These are phyloP conservation scores for Vitis hybrid DNA, from an alignment of 177 flowering plant species.

Conservation along the genomic window DNA sequence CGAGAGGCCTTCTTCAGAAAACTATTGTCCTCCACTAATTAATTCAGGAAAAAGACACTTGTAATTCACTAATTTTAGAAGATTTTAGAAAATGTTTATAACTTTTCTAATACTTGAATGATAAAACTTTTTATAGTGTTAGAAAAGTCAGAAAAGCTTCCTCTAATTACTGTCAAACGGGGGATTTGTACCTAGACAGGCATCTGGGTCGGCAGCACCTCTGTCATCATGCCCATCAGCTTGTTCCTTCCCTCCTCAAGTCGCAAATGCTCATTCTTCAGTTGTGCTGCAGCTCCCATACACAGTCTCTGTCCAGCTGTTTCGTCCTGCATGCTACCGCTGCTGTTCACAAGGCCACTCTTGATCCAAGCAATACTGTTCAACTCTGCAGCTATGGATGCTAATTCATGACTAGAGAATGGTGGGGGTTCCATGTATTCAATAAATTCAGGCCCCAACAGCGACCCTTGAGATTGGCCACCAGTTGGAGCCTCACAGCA, in stretches of 20 bases:
- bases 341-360: constrained; percentile 58
- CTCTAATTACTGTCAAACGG: too few relatives aligned
- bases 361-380: constrained; percentile 84
- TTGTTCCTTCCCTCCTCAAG: constrained; percentile 41
- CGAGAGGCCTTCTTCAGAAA: too few relatives aligned
- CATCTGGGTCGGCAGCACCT: constrained; percentile 36
- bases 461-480: constrained; percentile 18
- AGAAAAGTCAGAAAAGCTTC: too few relatives aligned
- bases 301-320: constrained; percentile 12
- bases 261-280: constrained; percentile 21
- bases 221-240: constrained; percentile 40
- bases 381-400: constrained; percentile 75
- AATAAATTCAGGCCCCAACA: constrained; percentile 62
- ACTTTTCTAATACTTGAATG: too few relatives aligned
- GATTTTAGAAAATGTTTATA: too few relatives aligned
- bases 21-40: too few relatives aligned
- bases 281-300: constrained; percentile 17
- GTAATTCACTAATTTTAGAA: too few relatives aligned
- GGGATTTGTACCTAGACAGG: background rate
- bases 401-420: constrained; percentile 47
- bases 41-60: too few relatives aligned
- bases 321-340: constrained; percentile 17
- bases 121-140: too few relatives aligned
- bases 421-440: constrained; percentile 42
- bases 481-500: constrained; percentile 29